phyloP scores from a whole-genome alignment of 495 filamentous ascomycete species.

The Penicillium steckii region DNA sequence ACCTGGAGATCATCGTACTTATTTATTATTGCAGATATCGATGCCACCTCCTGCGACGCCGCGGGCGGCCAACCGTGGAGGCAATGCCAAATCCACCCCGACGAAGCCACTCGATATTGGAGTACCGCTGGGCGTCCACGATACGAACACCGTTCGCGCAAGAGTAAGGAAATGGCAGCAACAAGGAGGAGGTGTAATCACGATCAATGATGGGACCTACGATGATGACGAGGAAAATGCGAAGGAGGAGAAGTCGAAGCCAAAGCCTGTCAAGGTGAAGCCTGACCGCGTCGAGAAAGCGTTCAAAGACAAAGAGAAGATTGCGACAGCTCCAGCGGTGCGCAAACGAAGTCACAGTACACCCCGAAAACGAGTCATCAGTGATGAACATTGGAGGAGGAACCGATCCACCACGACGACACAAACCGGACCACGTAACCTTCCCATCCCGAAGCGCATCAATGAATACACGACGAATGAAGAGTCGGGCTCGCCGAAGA shows the following conservation, averaged over 20 bases:
- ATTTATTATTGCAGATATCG: constrained; percentile 19
- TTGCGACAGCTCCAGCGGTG: constrained; percentile 3
- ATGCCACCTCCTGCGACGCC: constrained; percentile 49
- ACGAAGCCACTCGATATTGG: constrained; percentile 51
- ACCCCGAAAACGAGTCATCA: constrained; percentile 76
- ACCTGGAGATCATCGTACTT: neutral
- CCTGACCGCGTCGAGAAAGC: constrained; percentile 1
- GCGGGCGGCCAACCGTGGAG: constrained; percentile 41
- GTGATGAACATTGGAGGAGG: constrained; percentile 71
- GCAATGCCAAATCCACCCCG: constrained; percentile 35
- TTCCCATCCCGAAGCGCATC: constrained; percentile 50
- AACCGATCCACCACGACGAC: constrained; percentile 51
- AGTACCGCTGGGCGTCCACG: constrained; percentile 47
- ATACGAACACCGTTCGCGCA: constrained; percentile 63
- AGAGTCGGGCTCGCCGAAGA: constrained; percentile 15
- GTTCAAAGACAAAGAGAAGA: constrained; percentile 5
- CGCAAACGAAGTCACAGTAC: constrained; percentile 50
- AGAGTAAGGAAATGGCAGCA: constrained; percentile 76
- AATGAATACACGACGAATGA: constrained; percentile 45
- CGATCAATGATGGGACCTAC: constrained; percentile 43
- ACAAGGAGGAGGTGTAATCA: constrained; percentile 59
- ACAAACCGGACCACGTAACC: constrained; percentile 46
- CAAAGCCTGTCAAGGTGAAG: constrained; percentile 27
- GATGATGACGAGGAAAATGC: constrained; percentile 38
- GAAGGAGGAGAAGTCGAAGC: constrained; percentile 27